These are phyloP conservation scores for Taphrina betulina DNA, from an alignment of 1,139 yeast genomes.

Conservation along the genomic window DNA sequence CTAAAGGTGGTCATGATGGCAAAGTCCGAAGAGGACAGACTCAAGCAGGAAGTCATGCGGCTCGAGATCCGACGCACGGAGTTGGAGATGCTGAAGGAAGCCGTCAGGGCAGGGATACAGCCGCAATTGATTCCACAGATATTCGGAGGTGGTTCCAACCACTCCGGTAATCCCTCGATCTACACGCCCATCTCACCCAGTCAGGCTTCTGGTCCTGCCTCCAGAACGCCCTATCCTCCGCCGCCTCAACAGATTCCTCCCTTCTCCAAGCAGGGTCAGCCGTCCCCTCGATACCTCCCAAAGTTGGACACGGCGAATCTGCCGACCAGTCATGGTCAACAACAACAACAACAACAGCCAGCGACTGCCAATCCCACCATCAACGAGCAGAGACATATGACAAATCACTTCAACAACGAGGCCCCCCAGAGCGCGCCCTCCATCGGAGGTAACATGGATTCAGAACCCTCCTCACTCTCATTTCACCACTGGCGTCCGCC, in stretches of 20 bases:
- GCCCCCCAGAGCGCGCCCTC: neutral
- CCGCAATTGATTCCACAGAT: conserved; percentile 25
- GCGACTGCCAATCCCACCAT: neutral
- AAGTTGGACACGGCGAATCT: conserved; percentile 15
- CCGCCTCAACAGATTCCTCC: conserved; percentile 14
- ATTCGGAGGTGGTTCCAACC: conserved; percentile 7
- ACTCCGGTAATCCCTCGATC: conserved; percentile 1
- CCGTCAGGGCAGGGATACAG: conserved; percentile 28
- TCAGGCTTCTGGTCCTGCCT: neutral
- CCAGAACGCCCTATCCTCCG: neutral
- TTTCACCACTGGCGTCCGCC: conserved; percentile 32
- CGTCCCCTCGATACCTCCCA: conserved; percentile 22
- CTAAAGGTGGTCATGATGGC: conserved; percentile 34
- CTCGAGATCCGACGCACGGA: conserved; percentile 34
- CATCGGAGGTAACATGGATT: neutral
- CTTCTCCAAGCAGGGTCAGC: conserved; percentile 2
- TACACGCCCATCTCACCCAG: conserved; percentile 21
- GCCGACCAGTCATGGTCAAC: neutral
- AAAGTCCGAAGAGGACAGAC: conserved; percentile 33
- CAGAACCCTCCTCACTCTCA: conserved; percentile 10
- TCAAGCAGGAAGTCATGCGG: conserved; percentile 33
- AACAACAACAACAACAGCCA: neutral
- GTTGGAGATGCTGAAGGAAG: conserved; percentile 33
- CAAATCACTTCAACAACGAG: neutral
- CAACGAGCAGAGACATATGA: neutral